phyloP scores from a whole-genome alignment of 2,329 filamentous ascomycete species.

The Metarhizium brunneum region DNA sequence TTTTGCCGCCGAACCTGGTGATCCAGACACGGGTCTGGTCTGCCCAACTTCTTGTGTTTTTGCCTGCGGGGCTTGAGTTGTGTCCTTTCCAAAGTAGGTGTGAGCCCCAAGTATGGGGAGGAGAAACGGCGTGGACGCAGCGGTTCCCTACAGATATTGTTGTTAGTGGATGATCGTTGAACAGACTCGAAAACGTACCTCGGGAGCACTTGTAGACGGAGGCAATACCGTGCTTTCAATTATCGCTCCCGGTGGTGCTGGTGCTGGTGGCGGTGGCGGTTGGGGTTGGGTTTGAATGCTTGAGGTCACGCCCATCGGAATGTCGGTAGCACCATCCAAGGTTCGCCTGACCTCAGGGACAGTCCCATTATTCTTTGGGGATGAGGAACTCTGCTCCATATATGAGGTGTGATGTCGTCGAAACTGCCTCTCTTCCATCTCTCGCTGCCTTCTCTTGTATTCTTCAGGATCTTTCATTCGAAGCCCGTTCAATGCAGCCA shows the following conservation, averaged over 20 bases:
- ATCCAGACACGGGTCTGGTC: background rate
- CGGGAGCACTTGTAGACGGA: background rate
- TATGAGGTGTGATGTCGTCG: background rate
- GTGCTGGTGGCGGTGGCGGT: background rate
- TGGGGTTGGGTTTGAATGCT: background rate
- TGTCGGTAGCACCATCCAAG: slow-evolving; percentile 1
- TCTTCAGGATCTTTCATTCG: slow-evolving; percentile 23
- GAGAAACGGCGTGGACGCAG: slow-evolving; percentile 12
- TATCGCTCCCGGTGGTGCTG: background rate
- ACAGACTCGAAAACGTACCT: background rate
- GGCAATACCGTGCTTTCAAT: background rate
- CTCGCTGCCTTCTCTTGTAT: slow-evolving; percentile 15
- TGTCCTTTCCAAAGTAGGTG: slow-evolving; percentile 23
- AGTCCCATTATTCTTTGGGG: background rate
- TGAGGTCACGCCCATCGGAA: background rate
- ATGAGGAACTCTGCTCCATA: background rate
- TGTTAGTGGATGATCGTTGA: background rate
- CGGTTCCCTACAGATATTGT: background rate
- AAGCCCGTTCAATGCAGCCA: slow-evolving; percentile 23
- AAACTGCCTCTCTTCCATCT: slow-evolving; percentile 2
- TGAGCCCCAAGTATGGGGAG: slow-evolving; percentile 26
- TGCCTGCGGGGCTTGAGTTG: background rate
- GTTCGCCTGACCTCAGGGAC: background rate
- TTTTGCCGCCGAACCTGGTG: background rate
- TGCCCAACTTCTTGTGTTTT: background rate